phyloP scores from a whole-genome alignment of 805 yeast genomes.

The Ogataea allantospora region DNA sequence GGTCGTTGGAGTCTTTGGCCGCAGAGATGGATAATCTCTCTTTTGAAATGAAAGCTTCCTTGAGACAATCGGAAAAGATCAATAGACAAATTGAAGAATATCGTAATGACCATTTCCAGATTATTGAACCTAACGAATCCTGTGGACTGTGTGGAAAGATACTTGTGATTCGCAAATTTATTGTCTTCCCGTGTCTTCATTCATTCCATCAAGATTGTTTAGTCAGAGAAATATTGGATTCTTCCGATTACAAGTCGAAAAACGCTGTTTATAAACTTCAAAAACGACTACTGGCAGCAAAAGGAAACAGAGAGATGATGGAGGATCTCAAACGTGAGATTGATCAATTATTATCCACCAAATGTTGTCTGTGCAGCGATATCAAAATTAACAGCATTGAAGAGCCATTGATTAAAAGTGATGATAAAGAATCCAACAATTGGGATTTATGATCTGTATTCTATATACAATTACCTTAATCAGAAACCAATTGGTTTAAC shows the following conservation, averaged over 20 bases:
- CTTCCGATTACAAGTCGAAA: slow-evolving; percentile 66
- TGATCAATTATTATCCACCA: slow-evolving; percentile 56
- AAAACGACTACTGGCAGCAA: slow-evolving; percentile 39
- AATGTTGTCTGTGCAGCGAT: slow-evolving; percentile 78
- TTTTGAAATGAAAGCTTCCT: slow-evolving; percentile 72
- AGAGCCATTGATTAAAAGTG: slow-evolving; percentile 48
- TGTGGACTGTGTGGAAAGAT: slow-evolving; percentile 73
- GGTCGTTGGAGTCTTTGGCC: slow-evolving; percentile 74
- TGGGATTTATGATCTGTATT: slow-evolving; percentile 45
- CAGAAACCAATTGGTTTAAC: slow-evolving; percentile 24
- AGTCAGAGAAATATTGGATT: slow-evolving; percentile 54
- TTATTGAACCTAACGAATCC: slow-evolving; percentile 80
- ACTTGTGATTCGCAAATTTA: slow-evolving; percentile 68
- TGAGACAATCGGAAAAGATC: slow-evolving; percentile 57
- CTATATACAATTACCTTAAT: slow-evolving; percentile 1
- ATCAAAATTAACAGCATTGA: slow-evolving; percentile 69
- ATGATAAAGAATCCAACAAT: slow-evolving; percentile 39
- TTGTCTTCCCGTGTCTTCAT: slow-evolving; percentile 87
- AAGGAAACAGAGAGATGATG: slow-evolving; percentile 30
- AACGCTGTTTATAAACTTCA: slow-evolving; percentile 58
- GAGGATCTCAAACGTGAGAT: slow-evolving; percentile 43
- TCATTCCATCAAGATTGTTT: slow-evolving; percentile 87
- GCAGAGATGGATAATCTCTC: slow-evolving; percentile 61
- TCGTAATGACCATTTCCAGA: slow-evolving; percentile 52
- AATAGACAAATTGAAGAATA: slow-evolving; percentile 54